Conservation (phyloP, 2,329 filamentous ascomycete genomes). For the Colletotrichum eremochloae region DNA sequence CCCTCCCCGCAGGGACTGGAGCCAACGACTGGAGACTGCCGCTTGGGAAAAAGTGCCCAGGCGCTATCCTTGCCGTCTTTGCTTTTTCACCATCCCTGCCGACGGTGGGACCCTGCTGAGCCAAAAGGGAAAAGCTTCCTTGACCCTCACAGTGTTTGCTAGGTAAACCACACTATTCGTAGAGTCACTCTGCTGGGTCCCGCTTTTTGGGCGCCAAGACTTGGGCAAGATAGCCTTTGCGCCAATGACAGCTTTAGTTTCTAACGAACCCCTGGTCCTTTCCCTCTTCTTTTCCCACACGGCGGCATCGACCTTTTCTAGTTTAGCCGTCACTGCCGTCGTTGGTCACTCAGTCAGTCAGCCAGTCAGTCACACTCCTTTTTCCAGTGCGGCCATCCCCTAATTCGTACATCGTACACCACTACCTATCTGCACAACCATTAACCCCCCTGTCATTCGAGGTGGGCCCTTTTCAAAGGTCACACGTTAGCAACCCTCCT, state of each 20-base stretch:
- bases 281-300: conserved; percentile 2
- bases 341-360: conserved; percentile 12
- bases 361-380: not conserved
- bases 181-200: not conserved
- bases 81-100: conserved; percentile 32
- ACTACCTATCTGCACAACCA: not conserved
- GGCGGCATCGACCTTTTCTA: not conserved
- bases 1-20: conserved; percentile 19
- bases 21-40: conserved; percentile 33
- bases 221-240: conserved; percentile 17
- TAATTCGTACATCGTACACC: not conserved
- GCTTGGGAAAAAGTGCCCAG: conserved; percentile 26
- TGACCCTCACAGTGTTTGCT: conserved; percentile 25
- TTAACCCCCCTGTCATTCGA: not conserved
- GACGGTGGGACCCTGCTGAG: conserved; percentile 12
- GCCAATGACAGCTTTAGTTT: conserved; percentile 33
- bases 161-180: too few species aligned
- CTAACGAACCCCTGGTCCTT: conserved; percentile 19
- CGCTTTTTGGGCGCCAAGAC: conserved; percentile 18
- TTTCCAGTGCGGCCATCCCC: not conserved
- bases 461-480: not conserved
- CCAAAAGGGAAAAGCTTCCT: conserved; percentile 28
- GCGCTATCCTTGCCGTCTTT: conserved; percentile 35
- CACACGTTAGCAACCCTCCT: not conserved
- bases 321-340: conserved; percentile 1